phyloP scores from a whole-genome alignment of 768 basidiomycete species.

The Amanita exitialis region DNA sequence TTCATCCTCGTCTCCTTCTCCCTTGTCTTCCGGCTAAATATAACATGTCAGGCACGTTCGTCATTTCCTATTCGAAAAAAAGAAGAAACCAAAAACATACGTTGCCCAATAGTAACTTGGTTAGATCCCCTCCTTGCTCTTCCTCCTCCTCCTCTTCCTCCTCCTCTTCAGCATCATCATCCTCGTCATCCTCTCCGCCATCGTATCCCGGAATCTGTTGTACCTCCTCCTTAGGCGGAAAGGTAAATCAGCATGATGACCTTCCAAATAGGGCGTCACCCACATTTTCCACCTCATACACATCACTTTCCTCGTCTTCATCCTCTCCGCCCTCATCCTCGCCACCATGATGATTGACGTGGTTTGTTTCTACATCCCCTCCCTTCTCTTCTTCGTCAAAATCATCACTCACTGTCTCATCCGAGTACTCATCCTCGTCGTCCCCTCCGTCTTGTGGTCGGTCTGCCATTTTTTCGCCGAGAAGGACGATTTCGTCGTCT shows the following conservation, averaged over 20 bases:
- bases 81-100: constrained; percentile 5
- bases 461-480: not conserved
- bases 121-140: not conserved
- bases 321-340: constrained; percentile 12
- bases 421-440: not conserved
- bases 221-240: constrained; percentile 13
- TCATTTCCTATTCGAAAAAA: not conserved
- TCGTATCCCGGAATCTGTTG: constrained; percentile 10
- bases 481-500: not conserved
- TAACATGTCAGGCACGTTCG: not conserved
- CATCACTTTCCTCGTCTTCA: constrained; percentile 14
- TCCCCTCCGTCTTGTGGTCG: not conserved
- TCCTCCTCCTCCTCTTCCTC: not conserved
- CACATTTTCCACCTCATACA: constrained; percentile 6
- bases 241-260: not conserved
- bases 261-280: not conserved
- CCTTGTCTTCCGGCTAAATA: constrained; percentile 2
- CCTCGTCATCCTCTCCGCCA: constrained; percentile 16
- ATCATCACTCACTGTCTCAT: constrained; percentile 11
- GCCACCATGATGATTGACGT: constrained; percentile 12
- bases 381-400: constrained; percentile 11
- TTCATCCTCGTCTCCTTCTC: constrained; percentile 7
- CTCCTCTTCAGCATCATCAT: constrained; percentile 11
- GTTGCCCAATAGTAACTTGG: constrained; percentile 6
- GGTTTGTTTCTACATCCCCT: constrained; percentile 9